Base-by-base conservation (phyloP, 2,329 filamentous ascomycete species). In the Coniochaeta pulveracea region DNA sequence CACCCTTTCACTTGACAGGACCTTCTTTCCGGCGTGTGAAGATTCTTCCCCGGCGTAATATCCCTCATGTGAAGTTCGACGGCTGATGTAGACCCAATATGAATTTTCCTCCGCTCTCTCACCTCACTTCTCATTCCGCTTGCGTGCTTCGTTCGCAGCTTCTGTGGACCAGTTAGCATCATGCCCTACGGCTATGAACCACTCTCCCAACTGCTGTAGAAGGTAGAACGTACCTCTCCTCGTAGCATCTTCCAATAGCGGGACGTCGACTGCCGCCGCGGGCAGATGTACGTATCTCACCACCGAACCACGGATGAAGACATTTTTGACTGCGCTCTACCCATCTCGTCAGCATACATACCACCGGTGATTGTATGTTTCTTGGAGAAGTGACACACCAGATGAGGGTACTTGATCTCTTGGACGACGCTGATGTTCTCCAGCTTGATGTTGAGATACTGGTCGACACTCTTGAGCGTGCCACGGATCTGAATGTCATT, bases 391-490 rank as follows among this genome's bases (percentile, higher is more conserved):
- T 4, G 6, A 52, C 66, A 34, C 50, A 89, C 84, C 57, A 98
- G 61, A 59, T 98, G 91, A 33, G 91, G 91, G 56, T 95, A 96
- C 60, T 88, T 86, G 52, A 91, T 64, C 62, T 96, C 85, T 45
- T 98, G 88, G 17, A 94, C 72, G 19, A 96, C 89, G 42, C 79
- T 72, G 40, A 96, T 93, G 52, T 95, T 85, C 52, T 98, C 91
- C 33, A 98, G 76, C 68, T 96, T 96, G 64, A 98, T 95, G 64
- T 98, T 98, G 52, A 98, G 76, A 62, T 93, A 98, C 65, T 96
- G 91, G 57, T 98, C 91, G 45, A 98, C 89, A 52, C 84, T 93
- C 69, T 96, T 98, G 45, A 98, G 71, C 22, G 80, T 93, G 45
- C 91, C 91, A 49, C 85, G 84, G 57, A 98, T 93, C 55, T 88